Percentiles rank a stretch among this genome's conserved stretches.
phyloP scores from a whole-genome alignment of 2,329 filamentous ascomycete genomes.

The Ceratocystis variospora region DNA sequence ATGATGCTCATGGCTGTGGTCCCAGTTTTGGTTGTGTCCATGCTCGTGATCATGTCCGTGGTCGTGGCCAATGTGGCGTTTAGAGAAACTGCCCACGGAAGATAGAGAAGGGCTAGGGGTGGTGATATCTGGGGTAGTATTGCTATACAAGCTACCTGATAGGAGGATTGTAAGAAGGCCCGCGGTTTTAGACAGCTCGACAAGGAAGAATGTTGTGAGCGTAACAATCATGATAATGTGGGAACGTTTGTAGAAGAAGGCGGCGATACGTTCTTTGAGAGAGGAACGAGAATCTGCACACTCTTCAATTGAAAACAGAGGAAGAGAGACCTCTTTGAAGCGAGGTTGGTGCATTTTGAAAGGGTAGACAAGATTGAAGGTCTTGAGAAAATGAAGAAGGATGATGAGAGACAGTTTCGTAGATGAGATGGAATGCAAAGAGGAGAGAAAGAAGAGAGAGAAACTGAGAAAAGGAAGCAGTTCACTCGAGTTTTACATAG shows the following conservation, averaged over 20 bases:
- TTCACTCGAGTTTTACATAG: neutral
- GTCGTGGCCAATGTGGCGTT: constrained; percentile 4
- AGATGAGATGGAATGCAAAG: neutral
- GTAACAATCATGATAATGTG: too few species aligned
- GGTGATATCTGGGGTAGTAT: neutral
- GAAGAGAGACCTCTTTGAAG: neutral
- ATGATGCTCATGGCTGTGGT: neutral
- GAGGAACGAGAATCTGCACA: neutral
- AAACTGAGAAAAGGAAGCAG: neutral
- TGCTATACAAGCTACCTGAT: neutral
- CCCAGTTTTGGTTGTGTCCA: neutral
- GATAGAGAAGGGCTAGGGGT: neutral
- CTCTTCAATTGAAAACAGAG: neutral
- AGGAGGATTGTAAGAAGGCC: too few species aligned
- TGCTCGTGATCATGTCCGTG: neutral
- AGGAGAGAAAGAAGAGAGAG: neutral
- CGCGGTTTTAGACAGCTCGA: too few species aligned
- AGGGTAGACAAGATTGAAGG: neutral
- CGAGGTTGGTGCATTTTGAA: neutral
- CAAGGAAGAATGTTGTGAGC: too few species aligned
- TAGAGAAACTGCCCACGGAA: neutral
- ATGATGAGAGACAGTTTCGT: neutral
- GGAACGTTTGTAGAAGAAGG: neutral
- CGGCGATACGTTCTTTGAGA: neutral
- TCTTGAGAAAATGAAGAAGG: neutral